Percentiles rank a stretch among this genome's conserved stretches.
These are phyloP conservation scores for Teratosphaeria viscida DNA, from an alignment of 2,329 filamentous ascomycete species.

Conservation along the genomic window DNA sequence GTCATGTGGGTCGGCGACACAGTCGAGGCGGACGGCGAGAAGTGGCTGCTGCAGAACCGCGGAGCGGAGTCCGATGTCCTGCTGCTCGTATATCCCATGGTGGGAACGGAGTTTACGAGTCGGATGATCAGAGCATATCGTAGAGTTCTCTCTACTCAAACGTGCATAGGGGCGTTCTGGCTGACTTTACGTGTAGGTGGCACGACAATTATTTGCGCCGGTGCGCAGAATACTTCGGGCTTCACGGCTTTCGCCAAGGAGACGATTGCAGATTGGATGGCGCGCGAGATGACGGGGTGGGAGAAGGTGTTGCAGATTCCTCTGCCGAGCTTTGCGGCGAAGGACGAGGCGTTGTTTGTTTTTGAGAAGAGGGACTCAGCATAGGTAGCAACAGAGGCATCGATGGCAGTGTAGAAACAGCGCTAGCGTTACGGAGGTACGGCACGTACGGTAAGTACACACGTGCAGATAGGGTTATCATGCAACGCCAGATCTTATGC, in stretches of 20 bases:
- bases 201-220: slow-evolving; percentile 58
- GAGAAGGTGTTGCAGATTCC: slow-evolving; percentile 53
- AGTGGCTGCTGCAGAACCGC: slow-evolving; percentile 44
- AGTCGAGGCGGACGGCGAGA: slow-evolving; percentile 47
- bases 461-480: not conserved
- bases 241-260: slow-evolving; percentile 58
- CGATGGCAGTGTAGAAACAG: not conserved
- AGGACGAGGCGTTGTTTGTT: slow-evolving; percentile 65
- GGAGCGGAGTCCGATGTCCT: slow-evolving; percentile 48
- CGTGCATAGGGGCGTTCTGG: not conserved
- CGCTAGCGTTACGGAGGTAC: no score
- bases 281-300: slow-evolving; percentile 45
- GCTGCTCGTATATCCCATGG: slow-evolving; percentile 63
- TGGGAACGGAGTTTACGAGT: slow-evolving; percentile 56
- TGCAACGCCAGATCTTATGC: not conserved
- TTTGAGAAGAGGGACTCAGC: slow-evolving; percentile 34
- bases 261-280: slow-evolving; percentile 59
- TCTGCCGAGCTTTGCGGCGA: slow-evolving; percentile 63
- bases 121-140: slow-evolving; percentile 49
- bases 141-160: slow-evolving; percentile 11
- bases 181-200: slow-evolving; percentile 27
- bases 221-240: slow-evolving; percentile 64
- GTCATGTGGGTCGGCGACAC: slow-evolving; percentile 61
- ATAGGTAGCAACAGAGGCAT: not conserved
- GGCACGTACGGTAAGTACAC: no score